These are phyloP conservation scores for Boletus reticuloceps DNA, from an alignment of 768 basidiomycete genomes.

Conservation along the genomic window DNA sequence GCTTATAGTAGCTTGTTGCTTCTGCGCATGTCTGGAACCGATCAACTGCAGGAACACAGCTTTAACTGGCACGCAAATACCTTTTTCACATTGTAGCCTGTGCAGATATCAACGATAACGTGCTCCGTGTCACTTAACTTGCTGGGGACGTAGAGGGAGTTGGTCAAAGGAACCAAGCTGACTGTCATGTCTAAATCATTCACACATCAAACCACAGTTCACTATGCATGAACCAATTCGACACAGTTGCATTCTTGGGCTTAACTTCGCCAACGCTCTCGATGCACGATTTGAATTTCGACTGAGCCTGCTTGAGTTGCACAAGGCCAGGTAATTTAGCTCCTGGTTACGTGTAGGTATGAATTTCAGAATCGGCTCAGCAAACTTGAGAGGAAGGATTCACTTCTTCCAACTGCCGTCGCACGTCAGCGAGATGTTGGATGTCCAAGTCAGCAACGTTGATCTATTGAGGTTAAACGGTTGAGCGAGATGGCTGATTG, in stretches of 20 bases:
- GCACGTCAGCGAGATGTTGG: conserved; percentile 83
- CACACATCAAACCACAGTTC: neutral
- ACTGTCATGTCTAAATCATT: conserved; percentile 69
- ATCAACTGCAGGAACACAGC: conserved; percentile 1
- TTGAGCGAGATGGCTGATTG: too few species aligned
- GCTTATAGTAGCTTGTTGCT: conserved; percentile 75
- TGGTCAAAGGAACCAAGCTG: conserved; percentile 82
- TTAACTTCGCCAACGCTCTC: conserved; percentile 77
- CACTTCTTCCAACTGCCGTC: conserved; percentile 91
- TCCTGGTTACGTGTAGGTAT: conserved; percentile 53
- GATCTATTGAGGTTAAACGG: neutral
- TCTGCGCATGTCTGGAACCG: conserved; percentile 69
- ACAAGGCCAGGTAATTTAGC: conserved; percentile 85
- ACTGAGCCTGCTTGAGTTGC: conserved; percentile 90
- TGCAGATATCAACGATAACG: conserved; percentile 94
- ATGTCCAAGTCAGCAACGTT: conserved; percentile 82
- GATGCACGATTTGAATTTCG: conserved; percentile 86
- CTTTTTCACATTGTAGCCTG: conserved; percentile 96
- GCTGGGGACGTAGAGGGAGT: conserved; percentile 94
- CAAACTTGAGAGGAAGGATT: neutral
- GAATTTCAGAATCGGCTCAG: neutral
- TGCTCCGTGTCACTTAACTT: conserved; percentile 78
- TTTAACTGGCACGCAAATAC: conserved; percentile 38
- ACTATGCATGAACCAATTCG: neutral
- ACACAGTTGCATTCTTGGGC: conserved; percentile 59